phyloP scores from a whole-genome alignment of 2,329 filamentous ascomycete species.

The Fusarium humuli region DNA sequence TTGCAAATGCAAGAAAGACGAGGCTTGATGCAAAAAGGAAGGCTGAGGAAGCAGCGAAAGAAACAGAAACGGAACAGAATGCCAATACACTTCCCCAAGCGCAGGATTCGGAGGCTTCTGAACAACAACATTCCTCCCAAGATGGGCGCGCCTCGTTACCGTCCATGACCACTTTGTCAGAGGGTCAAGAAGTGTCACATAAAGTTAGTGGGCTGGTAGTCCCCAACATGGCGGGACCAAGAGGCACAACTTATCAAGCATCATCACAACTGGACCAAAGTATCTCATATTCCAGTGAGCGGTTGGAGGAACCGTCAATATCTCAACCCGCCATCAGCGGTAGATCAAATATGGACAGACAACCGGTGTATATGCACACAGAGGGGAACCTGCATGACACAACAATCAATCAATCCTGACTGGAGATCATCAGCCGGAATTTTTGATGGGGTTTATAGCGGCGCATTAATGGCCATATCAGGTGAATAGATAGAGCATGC shows the following conservation, averaged over 20 bases:
- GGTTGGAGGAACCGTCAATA: not conserved
- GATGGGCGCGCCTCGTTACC: not conserved
- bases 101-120: not conserved
- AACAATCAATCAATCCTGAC: not conserved
- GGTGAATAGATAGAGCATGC: constrained; percentile 15
- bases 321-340: not conserved
- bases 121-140: not conserved
- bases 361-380: not conserved
- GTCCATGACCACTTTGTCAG: not conserved
- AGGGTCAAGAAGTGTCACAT: not conserved
- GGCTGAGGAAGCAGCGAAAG: constrained; percentile 33
- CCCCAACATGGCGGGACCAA: not conserved
- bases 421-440: not conserved
- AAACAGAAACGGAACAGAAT: constrained; percentile 5
- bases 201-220: not conserved
- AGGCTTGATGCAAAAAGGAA: constrained; percentile 55
- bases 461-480: not conserved
- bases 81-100: not conserved
- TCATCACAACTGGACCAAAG: not conserved
- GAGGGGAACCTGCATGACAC: not conserved
- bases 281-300: not conserved
- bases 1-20: constrained; percentile 77
- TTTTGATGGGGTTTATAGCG: not conserved
- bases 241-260: not conserved
- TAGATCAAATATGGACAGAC: not conserved